These are phyloP conservation scores for Mychonastes homosphaera DNA, from an alignment of 139 green algal genomes.

Conservation along the genomic window DNA sequence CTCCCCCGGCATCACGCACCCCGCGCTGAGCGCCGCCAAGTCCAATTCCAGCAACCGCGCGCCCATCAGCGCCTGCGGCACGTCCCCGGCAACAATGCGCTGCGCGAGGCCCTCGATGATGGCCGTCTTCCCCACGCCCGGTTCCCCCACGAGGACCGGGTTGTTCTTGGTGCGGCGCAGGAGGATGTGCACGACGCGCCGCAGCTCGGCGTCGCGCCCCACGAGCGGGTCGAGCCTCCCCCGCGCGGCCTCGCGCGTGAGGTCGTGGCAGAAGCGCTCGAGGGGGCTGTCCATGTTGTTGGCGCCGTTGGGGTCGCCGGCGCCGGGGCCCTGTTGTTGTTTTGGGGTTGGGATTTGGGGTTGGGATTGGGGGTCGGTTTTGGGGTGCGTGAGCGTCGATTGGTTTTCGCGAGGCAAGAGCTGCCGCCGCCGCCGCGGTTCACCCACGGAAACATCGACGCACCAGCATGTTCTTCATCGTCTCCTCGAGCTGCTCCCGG, in stretches of 20 bases:
- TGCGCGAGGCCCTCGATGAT: slow-evolving; percentile 80
- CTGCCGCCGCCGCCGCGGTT: not conserved
- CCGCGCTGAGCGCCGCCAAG: slow-evolving; percentile 83
- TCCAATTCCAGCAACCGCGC: slow-evolving; percentile 51
- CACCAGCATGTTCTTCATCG: slow-evolving; percentile 42
- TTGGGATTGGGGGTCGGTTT: not conserved
- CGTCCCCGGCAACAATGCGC: slow-evolving; percentile 38
- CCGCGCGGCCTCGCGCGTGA: slow-evolving; percentile 21
- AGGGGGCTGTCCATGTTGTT: slow-evolving; percentile 17
- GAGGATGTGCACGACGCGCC: slow-evolving; percentile 67
- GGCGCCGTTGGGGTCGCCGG: not conserved
- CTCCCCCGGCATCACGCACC: slow-evolving; percentile 45
- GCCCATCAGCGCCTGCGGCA: slow-evolving; percentile 32
- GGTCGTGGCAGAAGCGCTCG: slow-evolving; percentile 38
- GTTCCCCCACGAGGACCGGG: slow-evolving; percentile 48
- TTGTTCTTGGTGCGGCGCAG: slow-evolving; percentile 97
- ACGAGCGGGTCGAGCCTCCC: slow-evolving; percentile 80
- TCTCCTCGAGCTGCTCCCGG: slow-evolving; percentile 47
- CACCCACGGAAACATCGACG: not conserved
- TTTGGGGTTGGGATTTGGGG: not conserved
- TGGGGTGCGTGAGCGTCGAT: not conserved
- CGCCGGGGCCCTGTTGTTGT: not conserved
- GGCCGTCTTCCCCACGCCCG: slow-evolving; percentile 39
- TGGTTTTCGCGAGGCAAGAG: not conserved
- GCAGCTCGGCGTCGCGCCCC: slow-evolving; percentile 71